Conservation (phyloP, 2,329 filamentous ascomycete genomes). For the Tolypocladium tropicale region DNA sequence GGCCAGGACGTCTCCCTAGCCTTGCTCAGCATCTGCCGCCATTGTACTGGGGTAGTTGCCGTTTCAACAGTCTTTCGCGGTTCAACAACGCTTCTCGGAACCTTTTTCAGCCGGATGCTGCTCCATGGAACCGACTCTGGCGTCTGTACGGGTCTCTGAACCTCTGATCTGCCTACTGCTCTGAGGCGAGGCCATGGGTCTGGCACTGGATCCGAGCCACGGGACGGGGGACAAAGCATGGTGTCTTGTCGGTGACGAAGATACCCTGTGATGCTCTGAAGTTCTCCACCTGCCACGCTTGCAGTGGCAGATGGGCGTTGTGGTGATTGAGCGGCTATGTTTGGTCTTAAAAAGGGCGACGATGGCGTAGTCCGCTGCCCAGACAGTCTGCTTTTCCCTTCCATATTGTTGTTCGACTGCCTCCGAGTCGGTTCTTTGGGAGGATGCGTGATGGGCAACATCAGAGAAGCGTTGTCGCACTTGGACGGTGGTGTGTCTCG, state of each 20-base stretch:
- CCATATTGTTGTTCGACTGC: not conserved
- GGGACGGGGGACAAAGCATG: conserved; percentile 3
- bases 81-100: not conserved
- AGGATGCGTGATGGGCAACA: not conserved
- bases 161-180: not conserved
- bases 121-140: conserved; percentile 2
- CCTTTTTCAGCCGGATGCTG: conserved; percentile 2
- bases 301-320: not conserved
- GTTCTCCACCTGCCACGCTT: not conserved
- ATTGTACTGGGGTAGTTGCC: conserved; percentile 1
- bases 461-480: not conserved
- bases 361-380: too few species aligned
- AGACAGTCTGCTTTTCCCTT: not conserved
- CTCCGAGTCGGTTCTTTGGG: not conserved
- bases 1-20: not conserved
- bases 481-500: not conserved
- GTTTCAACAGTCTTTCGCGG: not conserved
- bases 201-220: not conserved
- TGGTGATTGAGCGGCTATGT: not conserved
- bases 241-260: conserved; percentile 6
- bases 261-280: conserved; percentile 6
- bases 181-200: conserved; percentile 8
- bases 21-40: conserved; percentile 4
- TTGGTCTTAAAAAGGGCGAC: not conserved
- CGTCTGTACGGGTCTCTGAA: not conserved